Evolutionary conservation across 2,329 filamentous ascomycete genomes (phyloP).

Genomic region (Aspergillus sp.): DNA sequence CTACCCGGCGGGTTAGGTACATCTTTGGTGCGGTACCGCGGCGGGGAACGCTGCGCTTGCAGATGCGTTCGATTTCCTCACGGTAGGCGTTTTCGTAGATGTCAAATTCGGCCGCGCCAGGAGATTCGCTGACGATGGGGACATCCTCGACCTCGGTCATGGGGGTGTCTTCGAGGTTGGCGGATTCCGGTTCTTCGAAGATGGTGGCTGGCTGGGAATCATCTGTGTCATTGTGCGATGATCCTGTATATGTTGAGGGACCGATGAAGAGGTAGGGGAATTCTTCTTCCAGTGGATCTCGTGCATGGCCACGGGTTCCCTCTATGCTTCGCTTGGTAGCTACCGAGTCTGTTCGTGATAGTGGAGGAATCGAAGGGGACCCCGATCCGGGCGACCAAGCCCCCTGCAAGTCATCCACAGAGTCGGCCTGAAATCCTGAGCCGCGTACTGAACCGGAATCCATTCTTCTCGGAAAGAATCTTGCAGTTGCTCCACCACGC

Average conservation of each 20-base stretch:
- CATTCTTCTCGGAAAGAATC: constrained; percentile 15
- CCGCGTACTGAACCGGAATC: constrained; percentile 22
- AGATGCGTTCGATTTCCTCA: constrained; percentile 70
- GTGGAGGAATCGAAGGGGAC: constrained; percentile 14
- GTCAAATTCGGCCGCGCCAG: constrained; percentile 74
- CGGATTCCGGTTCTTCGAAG: constrained; percentile 20
- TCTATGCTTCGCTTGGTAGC: constrained; percentile 34
- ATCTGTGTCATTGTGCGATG: constrained; percentile 10
- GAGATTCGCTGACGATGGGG: constrained; percentile 69
- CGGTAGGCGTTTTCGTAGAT: constrained; percentile 86
- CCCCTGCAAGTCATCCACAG: constrained; percentile 11
- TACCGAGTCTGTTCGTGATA: constrained; percentile 24
- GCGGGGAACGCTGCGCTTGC: constrained; percentile 33
- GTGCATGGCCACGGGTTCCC: constrained; percentile 54
- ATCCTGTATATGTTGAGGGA: constrained; percentile 42
- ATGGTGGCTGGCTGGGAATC: constrained; percentile 9
- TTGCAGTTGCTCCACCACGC: constrained; percentile 9
- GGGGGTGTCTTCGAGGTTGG: constrained; percentile 26
- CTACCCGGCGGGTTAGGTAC: constrained; percentile 50
- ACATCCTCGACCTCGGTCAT: constrained; percentile 7
- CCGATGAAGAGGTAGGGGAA: constrained; percentile 72
- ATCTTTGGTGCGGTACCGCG: constrained; percentile 48
- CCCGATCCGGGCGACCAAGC: constrained; percentile 20
- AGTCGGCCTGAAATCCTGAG: constrained; percentile 10
- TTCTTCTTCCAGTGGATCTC: constrained; percentile 58